Evolutionary conservation across 164 flowering plant genomes (phyloP), one percentile per base, ranked within the genome.

Genomic region (Malania oleifera): DNA sequence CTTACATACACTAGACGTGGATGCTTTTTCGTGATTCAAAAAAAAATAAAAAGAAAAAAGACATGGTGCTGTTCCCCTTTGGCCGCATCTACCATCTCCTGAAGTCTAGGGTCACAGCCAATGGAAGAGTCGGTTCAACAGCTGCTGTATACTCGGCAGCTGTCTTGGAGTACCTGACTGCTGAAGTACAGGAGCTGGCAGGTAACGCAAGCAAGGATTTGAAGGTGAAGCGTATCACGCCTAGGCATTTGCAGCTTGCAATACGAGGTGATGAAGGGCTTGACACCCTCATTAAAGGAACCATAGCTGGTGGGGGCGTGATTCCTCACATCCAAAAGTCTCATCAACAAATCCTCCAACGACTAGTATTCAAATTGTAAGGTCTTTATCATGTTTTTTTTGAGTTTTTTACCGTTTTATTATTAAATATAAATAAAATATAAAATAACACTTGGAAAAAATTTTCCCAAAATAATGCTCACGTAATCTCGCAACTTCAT

Each of bases 251-350:
- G 38, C 54, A 51, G 37, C 54, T 51, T 14, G 54, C 54, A 5
- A 51, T 51, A n/a, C 34, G 54, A 19, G 54, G 54, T 27, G 54
- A 51, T 27, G 54, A 51, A 19, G 54, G 27, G 20, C 54, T 51
- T 3, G 54, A 51, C 35, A 51, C 54, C 34, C 54, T 51, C 19
- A 51, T 51, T 13, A 51, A 51, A 51, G 54, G 54, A 27, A 51
- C 54, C 37, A 51, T 51, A 27, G 54, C 54, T 18, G 54, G 54
- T 51, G 54, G 54, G 9, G 54, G 54, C 27, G 54, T 51, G 54
- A 51, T 51, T 11, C 54, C 54, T 6, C 54, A 51, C 34, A 51
- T 51, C 54, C 54, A 51, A 18, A 51, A 51, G 20, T 51, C 54
- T 51, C 54, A 51, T 51, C 37, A 51, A 51, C 37, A 51, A 51